These are phyloP conservation scores for Alternaria novae-zelandiae DNA, from an alignment of 2,329 filamentous ascomycete genomes.

Conservation along the genomic window DNA sequence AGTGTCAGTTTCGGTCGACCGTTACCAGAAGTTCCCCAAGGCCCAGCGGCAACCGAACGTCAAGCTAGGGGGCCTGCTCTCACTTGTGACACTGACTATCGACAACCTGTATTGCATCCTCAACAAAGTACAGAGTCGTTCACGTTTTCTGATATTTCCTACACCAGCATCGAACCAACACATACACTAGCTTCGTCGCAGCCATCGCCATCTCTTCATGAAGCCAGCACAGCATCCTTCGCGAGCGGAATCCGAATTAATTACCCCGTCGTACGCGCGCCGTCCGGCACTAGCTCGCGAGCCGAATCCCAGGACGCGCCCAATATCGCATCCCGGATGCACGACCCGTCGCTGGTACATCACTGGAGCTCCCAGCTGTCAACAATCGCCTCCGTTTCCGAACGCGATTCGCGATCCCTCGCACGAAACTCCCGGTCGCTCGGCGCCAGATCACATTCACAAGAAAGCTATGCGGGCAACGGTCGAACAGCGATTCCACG, in stretches of 20 bases:
- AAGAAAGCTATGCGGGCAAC: conserved; percentile 35
- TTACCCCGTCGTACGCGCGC: conserved; percentile 45
- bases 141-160: conserved; percentile 45
- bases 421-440: conserved; percentile 41
- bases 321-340: conserved; percentile 49
- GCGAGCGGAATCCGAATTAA: conserved; percentile 44
- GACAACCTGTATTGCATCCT: conserved; percentile 34
- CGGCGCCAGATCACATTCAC: conserved; percentile 40
- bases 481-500: conserved; percentile 31
- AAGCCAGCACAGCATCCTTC: conserved; percentile 42
- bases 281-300: conserved; percentile 46
- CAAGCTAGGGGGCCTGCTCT: conserved; percentile 42
- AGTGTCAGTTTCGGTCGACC: conserved; percentile 33
- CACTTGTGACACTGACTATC: conserved; percentile 38
- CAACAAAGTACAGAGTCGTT: conserved; percentile 44
- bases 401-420: conserved; percentile 45
- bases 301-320: conserved; percentile 43
- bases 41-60: conserved; percentile 36
- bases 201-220: conserved; percentile 43
- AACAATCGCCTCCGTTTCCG: conserved; percentile 46
- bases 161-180: conserved; percentile 42
- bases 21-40: conserved; percentile 31
- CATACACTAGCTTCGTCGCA: conserved; percentile 29
- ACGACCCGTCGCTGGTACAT: conserved; percentile 44
- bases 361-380: conserved; percentile 51